Conservation (phyloP, 1,284 basidiomycete genomes). For the Trichosporon coremiiforme region DNA sequence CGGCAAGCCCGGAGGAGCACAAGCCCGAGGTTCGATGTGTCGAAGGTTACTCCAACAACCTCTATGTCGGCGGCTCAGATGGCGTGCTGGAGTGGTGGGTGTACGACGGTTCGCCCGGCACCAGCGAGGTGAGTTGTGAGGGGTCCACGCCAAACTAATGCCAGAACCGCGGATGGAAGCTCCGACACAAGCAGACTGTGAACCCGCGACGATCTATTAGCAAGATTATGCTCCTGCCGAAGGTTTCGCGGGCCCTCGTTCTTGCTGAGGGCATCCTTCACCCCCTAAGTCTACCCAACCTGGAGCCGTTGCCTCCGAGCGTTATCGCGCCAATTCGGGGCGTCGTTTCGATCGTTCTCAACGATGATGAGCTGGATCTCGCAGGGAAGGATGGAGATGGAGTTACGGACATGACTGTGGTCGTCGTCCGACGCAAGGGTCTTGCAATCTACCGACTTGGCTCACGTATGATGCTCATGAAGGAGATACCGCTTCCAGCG, state of each 20-base stretch:
- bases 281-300: slow-evolving; percentile 74
- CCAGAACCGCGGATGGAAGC: slow-evolving; percentile 46
- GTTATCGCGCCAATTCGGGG: slow-evolving; percentile 74
- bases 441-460: slow-evolving; percentile 70
- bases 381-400: slow-evolving; percentile 58
- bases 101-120: slow-evolving; percentile 41
- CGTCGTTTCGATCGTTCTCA: slow-evolving; percentile 74
- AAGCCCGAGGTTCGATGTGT: slow-evolving; percentile 46
- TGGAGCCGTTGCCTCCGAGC: slow-evolving; percentile 67
- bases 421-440: slow-evolving; percentile 70
- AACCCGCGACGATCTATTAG: slow-evolving; percentile 63
- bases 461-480: slow-evolving; percentile 65
- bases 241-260: slow-evolving; percentile 59
- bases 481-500: slow-evolving; percentile 76
- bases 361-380: slow-evolving; percentile 69
- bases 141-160: slow-evolving; percentile 12
- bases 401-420: slow-evolving; percentile 70
- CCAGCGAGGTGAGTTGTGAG: slow-evolving; percentile 36
- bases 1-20: slow-evolving; percentile 15
- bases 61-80: slow-evolving; percentile 56
- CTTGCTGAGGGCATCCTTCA: slow-evolving; percentile 70
- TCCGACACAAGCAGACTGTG: slow-evolving; percentile 50
- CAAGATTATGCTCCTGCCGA: slow-evolving; percentile 74
- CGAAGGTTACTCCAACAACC: slow-evolving; percentile 53
- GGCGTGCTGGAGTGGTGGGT: slow-evolving; percentile 57